These are phyloP conservation scores for Rugosomyces carneus DNA, from an alignment of 1,284 basidiomycete species.

Conservation along the genomic window DNA sequence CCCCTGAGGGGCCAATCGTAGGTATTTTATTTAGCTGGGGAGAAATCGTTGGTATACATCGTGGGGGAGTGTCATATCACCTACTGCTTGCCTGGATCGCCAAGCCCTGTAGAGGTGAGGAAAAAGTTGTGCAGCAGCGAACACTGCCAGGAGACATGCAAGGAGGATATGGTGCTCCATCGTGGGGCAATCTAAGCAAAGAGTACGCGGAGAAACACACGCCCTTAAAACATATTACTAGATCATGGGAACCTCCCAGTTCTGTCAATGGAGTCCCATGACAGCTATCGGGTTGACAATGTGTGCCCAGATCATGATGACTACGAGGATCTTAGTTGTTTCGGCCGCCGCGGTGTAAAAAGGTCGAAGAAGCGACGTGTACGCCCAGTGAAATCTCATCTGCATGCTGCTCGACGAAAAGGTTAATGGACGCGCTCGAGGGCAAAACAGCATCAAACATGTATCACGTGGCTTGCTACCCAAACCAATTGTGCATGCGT, in stretches of 20 bases:
- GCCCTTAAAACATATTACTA: background rate
- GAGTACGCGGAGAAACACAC: background rate
- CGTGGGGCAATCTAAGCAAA: background rate
- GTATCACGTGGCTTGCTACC: conserved; percentile 14
- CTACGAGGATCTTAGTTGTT: too few species aligned
- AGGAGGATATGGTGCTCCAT: background rate
- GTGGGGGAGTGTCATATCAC: background rate
- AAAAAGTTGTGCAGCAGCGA: background rate
- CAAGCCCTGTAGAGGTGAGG: background rate
- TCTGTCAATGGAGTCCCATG: background rate
- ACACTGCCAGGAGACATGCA: background rate
- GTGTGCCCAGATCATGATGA: background rate
- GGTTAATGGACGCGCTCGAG: too few species aligned
- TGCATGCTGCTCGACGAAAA: too few species aligned
- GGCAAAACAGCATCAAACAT: conserved; percentile 5
- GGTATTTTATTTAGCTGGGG: background rate
- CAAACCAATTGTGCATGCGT: conserved; percentile 17
- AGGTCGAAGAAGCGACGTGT: too few species aligned
- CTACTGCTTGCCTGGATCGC: background rate
- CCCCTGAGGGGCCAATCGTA: conserved; percentile 21
- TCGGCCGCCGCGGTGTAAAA: background rate
- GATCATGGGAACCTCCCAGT: background rate
- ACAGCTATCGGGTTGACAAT: background rate
- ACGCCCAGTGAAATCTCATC: too few species aligned
- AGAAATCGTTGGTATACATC: background rate